Conservation (phyloP, 805 yeast species). For the Hanseniaspora vineae region DNA sequence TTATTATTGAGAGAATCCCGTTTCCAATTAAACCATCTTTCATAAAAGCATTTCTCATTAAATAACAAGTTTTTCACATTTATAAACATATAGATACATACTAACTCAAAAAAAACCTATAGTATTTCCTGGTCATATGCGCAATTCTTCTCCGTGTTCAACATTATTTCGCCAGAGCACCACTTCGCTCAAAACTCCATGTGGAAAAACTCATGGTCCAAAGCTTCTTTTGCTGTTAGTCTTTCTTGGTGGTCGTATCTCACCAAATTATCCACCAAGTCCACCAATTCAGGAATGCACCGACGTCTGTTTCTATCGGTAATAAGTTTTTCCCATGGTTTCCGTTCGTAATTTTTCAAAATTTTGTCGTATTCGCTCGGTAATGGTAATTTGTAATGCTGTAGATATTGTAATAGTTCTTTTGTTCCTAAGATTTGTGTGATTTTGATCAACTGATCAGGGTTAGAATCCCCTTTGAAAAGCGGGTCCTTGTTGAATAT, state of each 20-base stretch:
- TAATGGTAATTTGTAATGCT: constrained; percentile 55
- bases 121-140: too few species aligned
- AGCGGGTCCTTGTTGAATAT: constrained; percentile 84
- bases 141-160: too few species aligned
- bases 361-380: constrained; percentile 69
- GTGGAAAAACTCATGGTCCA: constrained; percentile 61
- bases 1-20: not conserved
- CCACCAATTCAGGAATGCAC: constrained; percentile 45
- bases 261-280: constrained; percentile 59
- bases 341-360: constrained; percentile 51
- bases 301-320: constrained; percentile 39
- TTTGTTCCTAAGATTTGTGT: constrained; percentile 81
- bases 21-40: too few species aligned
- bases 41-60: too few species aligned
- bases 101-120: not conserved
- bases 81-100: not conserved
- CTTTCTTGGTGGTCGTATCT: constrained; percentile 81
- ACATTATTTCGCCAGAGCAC: not conserved
- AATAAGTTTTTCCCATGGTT: constrained; percentile 54
- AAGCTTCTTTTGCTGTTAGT: constrained; percentile 78
- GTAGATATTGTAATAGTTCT: constrained; percentile 51
- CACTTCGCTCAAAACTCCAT: constrained; percentile 7
- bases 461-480: constrained; percentile 83
- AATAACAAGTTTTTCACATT: too few species aligned
- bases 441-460: constrained; percentile 83